Percentiles rank a stretch among this genome's conserved stretches.
phyloP scores from a whole-genome alignment of 2,329 filamentous ascomycete genomes.

The Periglandula ipomoeae region DNA sequence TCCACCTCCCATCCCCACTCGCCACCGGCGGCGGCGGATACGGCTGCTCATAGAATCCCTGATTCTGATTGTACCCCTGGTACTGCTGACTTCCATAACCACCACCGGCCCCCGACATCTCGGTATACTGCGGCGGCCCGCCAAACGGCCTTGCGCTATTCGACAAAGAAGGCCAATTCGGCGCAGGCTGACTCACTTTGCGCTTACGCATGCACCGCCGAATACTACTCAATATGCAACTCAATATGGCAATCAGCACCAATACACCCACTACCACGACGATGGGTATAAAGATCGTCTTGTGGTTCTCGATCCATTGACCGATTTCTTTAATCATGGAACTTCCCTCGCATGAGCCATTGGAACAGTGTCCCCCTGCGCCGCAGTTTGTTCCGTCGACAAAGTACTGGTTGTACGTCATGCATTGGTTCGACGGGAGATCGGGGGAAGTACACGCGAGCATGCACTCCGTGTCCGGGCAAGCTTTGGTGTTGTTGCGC shows the following conservation, averaged over 20 bases:
- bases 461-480: constrained; percentile 55
- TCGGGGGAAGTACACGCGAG: constrained; percentile 67
- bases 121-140: not conserved
- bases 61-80: too few species aligned
- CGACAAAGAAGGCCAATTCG: not conserved
- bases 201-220: constrained; percentile 15
- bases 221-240: constrained; percentile 51
- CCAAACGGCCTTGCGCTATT: too few species aligned
- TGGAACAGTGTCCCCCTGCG: constrained; percentile 68
- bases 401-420: constrained; percentile 79
- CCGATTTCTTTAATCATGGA: constrained; percentile 61
- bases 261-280: constrained; percentile 60
- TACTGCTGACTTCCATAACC: too few species aligned
- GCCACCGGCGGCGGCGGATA: not conserved
- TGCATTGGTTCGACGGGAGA: constrained; percentile 58
- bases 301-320: constrained; percentile 69
- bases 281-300: constrained; percentile 74
- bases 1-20: not conserved
- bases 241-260: constrained; percentile 57
- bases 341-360: constrained; percentile 67
- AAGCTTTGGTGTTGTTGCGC: constrained; percentile 72
- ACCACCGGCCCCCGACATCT: not conserved
- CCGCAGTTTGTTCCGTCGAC: constrained; percentile 82
- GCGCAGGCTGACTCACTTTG: too few species aligned
- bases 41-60: not conserved